Conservation (phyloP, 208 protist species). For the Trypanosoma theileri region DNA sequence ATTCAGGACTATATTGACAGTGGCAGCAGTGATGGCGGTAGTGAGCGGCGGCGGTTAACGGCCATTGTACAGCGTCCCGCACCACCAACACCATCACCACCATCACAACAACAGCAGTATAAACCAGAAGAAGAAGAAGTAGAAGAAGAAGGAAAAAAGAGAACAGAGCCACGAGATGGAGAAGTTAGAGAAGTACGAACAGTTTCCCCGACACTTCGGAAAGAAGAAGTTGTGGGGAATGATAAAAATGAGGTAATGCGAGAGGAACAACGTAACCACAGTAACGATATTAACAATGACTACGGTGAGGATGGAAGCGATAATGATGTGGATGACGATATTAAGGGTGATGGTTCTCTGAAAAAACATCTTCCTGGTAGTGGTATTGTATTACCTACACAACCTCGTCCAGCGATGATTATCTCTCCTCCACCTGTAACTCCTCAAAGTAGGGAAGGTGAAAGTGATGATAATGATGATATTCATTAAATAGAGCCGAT, state of each 20-base stretch:
- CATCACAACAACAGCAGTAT: background rate
- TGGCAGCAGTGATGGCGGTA: conserved; percentile 9
- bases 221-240: too few relatives aligned
- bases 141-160: background rate
- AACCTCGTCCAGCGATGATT: background rate
- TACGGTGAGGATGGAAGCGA: too few relatives aligned
- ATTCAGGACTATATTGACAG: conserved; percentile 5
- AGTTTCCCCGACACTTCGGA: too few relatives aligned
- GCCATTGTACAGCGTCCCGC: background rate
- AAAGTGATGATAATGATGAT: background rate
- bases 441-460: conserved; percentile 1
- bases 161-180: too few relatives aligned
- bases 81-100: too few relatives aligned
- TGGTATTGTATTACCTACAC: background rate
- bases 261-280: too few relatives aligned
- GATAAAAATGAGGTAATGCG: too few relatives aligned
- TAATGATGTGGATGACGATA: background rate
- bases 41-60: conserved; percentile 2
- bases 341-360: background rate
- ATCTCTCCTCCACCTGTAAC: conserved; percentile 17
- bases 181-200: too few relatives aligned
- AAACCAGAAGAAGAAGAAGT: background rate
- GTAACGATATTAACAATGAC: too few relatives aligned
- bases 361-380: background rate
- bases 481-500: background rate